Base-by-base conservation (phyloP, 1,284 basidiomycete species). In the Coniophora puteana region DNA sequence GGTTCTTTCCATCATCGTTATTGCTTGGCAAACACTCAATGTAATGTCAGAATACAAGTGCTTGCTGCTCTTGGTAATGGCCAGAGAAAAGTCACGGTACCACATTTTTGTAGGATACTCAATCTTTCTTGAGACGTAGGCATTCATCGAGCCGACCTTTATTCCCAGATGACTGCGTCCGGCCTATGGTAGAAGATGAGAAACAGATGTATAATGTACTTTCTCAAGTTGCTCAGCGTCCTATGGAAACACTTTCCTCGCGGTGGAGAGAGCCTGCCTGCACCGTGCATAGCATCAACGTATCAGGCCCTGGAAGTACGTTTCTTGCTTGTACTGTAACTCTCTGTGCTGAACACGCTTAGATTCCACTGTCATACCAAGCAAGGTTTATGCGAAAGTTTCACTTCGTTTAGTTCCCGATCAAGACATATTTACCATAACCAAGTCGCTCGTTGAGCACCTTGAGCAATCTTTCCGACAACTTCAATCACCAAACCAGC, bases 401-500 rank as follows among this genome's bases (percentile, higher is more conserved):
- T 93, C 90, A 2, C 65, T 97, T 44, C 87, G 94, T 17, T 85
- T 97, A 48, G 95, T 99, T 0, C 95, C 95, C 0, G 92, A 98
- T 58, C 95, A 96, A 63, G 78, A 87, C 43, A 66, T 96, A 4
- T 76, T 85, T 7, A 71, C 68, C 4, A 84, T 96, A 47, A 78
- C 82, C 2, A 63, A 66, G 8, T 68, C 77, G 3, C 65, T 98
- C 20, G 71, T 76, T 27, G 57, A 69, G 2, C 78, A 86, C 56
- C 68, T 97, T 4, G 52, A 69, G 14, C 51, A 56, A 0, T 76
- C 78, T 1, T 98, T 96, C 59, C 56, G 66, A 14, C 57, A 51
- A 4, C 67, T 93, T 8, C 58, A 70, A 18, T 88, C 86, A 1
- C 77, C 83, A 1, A 95, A 95, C 59, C 62, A 62, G 26, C 66